phyloP scores from a whole-genome alignment of 2,329 filamentous ascomycete genomes.

The Cryphonectria radicalis region DNA sequence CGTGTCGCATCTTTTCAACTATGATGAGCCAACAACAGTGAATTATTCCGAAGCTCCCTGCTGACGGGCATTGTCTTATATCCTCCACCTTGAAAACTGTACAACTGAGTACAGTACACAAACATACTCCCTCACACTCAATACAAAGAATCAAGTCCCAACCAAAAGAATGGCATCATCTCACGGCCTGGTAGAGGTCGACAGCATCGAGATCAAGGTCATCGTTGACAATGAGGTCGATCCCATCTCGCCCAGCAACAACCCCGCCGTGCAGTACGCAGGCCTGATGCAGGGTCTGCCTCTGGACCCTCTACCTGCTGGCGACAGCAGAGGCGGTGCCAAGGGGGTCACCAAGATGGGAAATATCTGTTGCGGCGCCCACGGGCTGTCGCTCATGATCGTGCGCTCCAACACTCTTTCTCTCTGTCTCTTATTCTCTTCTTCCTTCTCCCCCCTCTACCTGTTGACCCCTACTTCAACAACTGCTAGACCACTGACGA shows the following conservation, averaged over 20 bases:
- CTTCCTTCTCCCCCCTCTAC: neutral
- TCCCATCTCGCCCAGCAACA: slow-evolving; percentile 51
- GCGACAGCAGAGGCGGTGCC: slow-evolving; percentile 46
- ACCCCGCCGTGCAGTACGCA: slow-evolving; percentile 46
- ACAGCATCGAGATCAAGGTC: slow-evolving; percentile 49
- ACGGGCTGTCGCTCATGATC: slow-evolving; percentile 57
- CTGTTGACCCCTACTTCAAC: too few relatives aligned
- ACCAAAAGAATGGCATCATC: slow-evolving; percentile 15
- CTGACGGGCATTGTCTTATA: neutral
- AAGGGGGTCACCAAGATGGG: slow-evolving; percentile 52
- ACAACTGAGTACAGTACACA: neutral
- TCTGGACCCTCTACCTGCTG: slow-evolving; percentile 39
- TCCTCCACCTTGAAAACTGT: neutral
- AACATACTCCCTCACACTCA: neutral
- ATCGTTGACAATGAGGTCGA: slow-evolving; percentile 61
- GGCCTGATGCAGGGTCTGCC: slow-evolving; percentile 49
- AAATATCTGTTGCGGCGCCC: slow-evolving; percentile 56
- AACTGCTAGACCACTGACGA: neutral
- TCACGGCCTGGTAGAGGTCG: slow-evolving; percentile 33
- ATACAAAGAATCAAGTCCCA: neutral
- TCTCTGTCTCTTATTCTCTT: neutral
- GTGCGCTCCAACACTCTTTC: slow-evolving; percentile 37
- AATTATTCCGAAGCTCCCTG: neutral
- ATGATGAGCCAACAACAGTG: neutral
- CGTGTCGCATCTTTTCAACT: too few relatives aligned